Evolutionary conservation across 148 eudicot genomes (phyloP).

Genomic region (Limonium bicolor): DNA sequence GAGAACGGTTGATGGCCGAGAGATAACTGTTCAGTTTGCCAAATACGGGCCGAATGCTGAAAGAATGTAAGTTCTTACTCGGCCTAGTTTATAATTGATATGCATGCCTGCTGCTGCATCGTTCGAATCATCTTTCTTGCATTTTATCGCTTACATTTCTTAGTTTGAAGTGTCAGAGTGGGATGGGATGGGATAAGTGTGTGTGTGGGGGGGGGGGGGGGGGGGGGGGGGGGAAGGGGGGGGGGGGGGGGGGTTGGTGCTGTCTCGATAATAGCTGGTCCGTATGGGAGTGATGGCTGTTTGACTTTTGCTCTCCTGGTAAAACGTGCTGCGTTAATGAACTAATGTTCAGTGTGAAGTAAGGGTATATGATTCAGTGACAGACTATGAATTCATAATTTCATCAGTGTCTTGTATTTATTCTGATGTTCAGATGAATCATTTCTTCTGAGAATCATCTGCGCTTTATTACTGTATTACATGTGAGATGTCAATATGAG

Average conservation of each 20-base stretch:
- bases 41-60: slow-evolving; percentile 49
- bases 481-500: too few relatives aligned
- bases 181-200: too few relatives aligned
- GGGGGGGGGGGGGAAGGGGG: too few relatives aligned
- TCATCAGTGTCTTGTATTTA: neutral
- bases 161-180: neutral
- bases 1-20: slow-evolving; percentile 38
- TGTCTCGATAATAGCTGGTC: too few relatives aligned
- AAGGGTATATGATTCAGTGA: neutral
- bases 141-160: neutral
- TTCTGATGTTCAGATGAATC: neutral
- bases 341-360: neutral
- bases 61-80: slow-evolving; percentile 19
- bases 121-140: neutral
- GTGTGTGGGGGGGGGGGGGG: too few relatives aligned
- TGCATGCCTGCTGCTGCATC: neutral
- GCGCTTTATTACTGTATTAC: slow-evolving; percentile 12
- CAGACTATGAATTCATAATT: neutral
- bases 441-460: neutral
- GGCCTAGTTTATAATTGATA: neutral
- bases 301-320: too few relatives aligned
- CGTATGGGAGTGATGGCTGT: too few relatives aligned
- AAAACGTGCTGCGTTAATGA: too few relatives aligned
- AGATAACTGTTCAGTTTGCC: slow-evolving; percentile 43
- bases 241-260: too few relatives aligned